Base-by-base conservation (phyloP, 768 basidiomycete species). In the Rhodotorula diobovata region DNA sequence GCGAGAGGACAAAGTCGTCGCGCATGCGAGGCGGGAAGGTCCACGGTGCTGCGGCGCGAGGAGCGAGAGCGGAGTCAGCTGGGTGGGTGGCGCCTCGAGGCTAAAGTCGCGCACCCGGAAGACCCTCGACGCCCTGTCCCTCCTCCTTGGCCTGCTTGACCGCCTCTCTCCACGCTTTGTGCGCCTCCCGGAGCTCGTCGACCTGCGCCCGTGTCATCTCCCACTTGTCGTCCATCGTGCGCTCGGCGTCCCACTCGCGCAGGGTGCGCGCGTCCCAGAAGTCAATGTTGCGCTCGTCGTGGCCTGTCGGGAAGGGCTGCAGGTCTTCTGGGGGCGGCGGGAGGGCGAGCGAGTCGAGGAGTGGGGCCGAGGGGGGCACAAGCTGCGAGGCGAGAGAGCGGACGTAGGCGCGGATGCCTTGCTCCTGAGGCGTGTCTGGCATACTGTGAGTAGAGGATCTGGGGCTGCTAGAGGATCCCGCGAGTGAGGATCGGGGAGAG, bases 201-300 rank as follows among this genome's bases (percentile, higher is more conserved):
- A 60, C 57, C 50, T 60, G 48, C 32, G 23, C 58, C n/a, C 39
- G 43, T 1, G 12, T 60, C 66, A 66, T 43, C 58, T 66, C 66
- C 57, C 35, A 45, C 58, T 30, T 34, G 35, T 53, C 66, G 48
- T 30, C 35, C 39, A 30, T 28, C 41, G 4, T 30, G 21, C 41
- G 16, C 48, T n/a, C 39, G 34, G 7, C 7, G 9, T 63, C 51
- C 59, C 43, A 30, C 39, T 64, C 54, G 21, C 7, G 2, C 41
- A 23, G 25, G 41, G 9, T 1, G 21, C 65, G 39, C 56, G 25
- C 56, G 48, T 66, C 65, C 65, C 65, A 66, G 57, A 66, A 66
- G 32, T 66, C 65, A 48, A 66, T 39, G 20, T 59, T 66, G 39
- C 35, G 56, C 30, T 66, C 65, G 35, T 18, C 28, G 56, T 68